Base-by-base conservation (phyloP, 2,329 filamentous ascomycete genomes). In the Penicillium olsonii region DNA sequence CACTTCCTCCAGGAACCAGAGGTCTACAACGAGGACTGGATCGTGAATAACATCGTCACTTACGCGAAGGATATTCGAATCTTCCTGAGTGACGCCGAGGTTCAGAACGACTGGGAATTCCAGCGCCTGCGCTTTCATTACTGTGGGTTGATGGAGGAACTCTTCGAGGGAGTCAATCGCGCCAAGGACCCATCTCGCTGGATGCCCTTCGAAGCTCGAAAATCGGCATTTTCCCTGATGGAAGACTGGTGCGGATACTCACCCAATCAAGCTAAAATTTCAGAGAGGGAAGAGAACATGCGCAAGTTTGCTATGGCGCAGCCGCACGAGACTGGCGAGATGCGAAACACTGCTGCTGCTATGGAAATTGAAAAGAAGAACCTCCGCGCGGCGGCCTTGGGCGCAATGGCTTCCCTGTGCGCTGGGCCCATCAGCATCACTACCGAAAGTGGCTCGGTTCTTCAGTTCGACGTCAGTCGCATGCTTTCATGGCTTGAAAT, bases 221-320 rank as follows among this genome's bases (percentile, higher is more conserved):
- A 96, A 67, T 96, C 94, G 5, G 88, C 92, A 0, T 99, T 99
- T 66, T 87, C 92, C 0, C 75, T 99, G 40, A 97, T 99, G 92
- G 94, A 99, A 71, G 92, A 97, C 57, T 99, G 95, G 95, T 99
- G 94, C 67, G 94, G 94, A 2, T 96, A 95, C 68, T 96, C 92
- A 7, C 90, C 92, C 0, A 96, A 96, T 56, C 90, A 95, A 66
- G 79, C 76, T 12, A 88, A 95, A 56, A 88, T 96, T 34, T 83
- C 86, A 5, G 85, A 87, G 50, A 82, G 90, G 53, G 92, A 96
- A 70, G 88, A 95, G 54, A 87, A 83, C 29, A 95, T 96, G 87
- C 82, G 90, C 37, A 88, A 92, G 59, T 90, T 88, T 2, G 80
- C 94, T 57, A 85, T 95, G 29, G 85, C 92, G 44, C 87, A 90